phyloP scores from a whole-genome alignment of 352 stramenopile species.

The Globisporangium iwayamae region DNA sequence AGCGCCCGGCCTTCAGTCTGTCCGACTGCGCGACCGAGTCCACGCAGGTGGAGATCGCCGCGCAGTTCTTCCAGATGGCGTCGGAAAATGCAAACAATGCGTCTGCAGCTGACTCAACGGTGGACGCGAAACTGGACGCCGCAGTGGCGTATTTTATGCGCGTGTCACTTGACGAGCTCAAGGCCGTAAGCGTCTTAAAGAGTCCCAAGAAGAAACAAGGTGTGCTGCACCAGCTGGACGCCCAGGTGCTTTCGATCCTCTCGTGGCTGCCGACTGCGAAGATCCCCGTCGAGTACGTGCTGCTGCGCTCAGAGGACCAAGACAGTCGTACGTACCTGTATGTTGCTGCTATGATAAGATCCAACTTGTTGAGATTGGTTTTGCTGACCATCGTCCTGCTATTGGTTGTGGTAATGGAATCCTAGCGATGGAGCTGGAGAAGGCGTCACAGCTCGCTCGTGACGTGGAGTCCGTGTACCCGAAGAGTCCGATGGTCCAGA shows the following conservation, averaged over 20 bases:
- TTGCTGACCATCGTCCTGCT: background rate
- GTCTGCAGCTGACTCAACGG: conserved; percentile 13
- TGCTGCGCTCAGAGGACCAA: conserved; percentile 70
- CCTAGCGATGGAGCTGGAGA: conserved; percentile 33
- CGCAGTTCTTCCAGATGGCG: conserved; percentile 48
- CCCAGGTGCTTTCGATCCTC: conserved; percentile 40
- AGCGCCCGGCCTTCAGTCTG: conserved; percentile 58
- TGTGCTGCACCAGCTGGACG: conserved; percentile 45
- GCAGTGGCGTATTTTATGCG: conserved; percentile 70
- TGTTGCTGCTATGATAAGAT: background rate
- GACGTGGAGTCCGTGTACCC: conserved; percentile 24
- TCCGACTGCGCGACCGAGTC: conserved; percentile 34
- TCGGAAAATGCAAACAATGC: conserved; percentile 17
- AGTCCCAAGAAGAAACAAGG: conserved; percentile 34
- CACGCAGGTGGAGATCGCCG: conserved; percentile 33
- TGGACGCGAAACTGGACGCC: conserved; percentile 33
- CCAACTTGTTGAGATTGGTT: background rate
- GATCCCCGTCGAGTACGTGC: conserved; percentile 56
- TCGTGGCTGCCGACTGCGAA: conserved; percentile 58
- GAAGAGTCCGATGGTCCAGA: conserved; percentile 48
- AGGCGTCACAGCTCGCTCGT: conserved; percentile 27
- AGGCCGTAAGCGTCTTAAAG: conserved; percentile 20
- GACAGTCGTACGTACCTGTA: conserved; percentile 51
- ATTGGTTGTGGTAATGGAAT: background rate
- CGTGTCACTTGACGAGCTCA: conserved; percentile 55